Evolutionary conservation across 495 filamentous ascomycete species (phyloP), one percentile per base, ranked within the genome.

Genomic region (Hyaloscypha hepaticicola): DNA sequence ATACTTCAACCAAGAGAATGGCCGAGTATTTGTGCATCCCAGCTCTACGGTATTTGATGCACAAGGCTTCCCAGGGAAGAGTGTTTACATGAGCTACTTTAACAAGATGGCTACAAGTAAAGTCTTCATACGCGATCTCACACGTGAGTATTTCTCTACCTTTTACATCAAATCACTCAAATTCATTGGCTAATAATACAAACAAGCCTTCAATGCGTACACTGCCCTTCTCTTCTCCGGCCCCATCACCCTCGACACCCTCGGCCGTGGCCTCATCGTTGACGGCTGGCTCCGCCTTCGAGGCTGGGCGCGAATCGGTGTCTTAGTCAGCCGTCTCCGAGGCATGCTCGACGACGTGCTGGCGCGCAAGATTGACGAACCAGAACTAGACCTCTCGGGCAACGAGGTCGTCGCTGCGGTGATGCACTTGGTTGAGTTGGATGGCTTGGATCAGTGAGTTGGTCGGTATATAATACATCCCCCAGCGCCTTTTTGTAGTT

Each of bases 221-320:
- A 88, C 90, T 5, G 82, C 96, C 5, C 85, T 99, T 27, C 83
- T 99, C n/a, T 97, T 99, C 76, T 88, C 88, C 9, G 94, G 93
- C 8, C 80, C 85, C 12, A 92, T 97, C 51, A 81, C 82, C 52
- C 83, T 99, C 2, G 95, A 99, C 74, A 96, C 92, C 0, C 82
- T 90, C 50, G 95, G 94, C 2, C 83, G 94, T 8, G 95, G 96
- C 4, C 78, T 99, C 2, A 77, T 97, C 16, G 91, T 99, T 5
- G 96, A 98, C 77, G 93, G 91, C 48, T 97, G 96, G 96, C 75
- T 98, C 38, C 82, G 90, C 31, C 77, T 98, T 25, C 83, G 93
- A 7, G 95, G 95, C 2, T 98, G 96, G 95, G 96, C 96, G 2
- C 80, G 96, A 24, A 93, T 99, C 59, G 95, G 95, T 12, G 94